Evolutionary conservation across 805 yeast genomes (phyloP).

Genomic region (Starmerella powellii): DNA sequence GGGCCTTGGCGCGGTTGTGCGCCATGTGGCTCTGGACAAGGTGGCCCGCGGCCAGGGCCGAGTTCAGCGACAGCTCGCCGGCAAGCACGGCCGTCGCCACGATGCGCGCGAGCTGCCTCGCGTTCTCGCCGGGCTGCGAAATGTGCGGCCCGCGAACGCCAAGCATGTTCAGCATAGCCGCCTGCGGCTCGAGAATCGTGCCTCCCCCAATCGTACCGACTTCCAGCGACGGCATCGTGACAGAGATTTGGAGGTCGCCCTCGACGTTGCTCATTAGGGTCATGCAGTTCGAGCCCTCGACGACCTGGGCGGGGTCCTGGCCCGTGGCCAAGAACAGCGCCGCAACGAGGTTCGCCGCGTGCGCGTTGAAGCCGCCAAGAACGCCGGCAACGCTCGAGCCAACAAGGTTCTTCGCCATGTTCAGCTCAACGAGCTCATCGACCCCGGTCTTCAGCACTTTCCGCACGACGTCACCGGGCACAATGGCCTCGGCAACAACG

Average conservation of each 20-base stretch:
- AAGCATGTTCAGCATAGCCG: conserved; percentile 84
- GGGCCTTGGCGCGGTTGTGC: conserved; percentile 62
- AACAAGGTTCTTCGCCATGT: conserved; percentile 75
- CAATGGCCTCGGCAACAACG: conserved; percentile 88
- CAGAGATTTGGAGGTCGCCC: conserved; percentile 81
- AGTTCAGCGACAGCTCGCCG: conserved; percentile 85
- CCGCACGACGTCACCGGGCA: conserved; percentile 69
- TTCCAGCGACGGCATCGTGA: conserved; percentile 98
- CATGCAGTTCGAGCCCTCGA: conserved; percentile 93
- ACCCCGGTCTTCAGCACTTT: conserved; percentile 85
- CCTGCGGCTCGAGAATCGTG: conserved; percentile 92
- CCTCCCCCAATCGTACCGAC: conserved; percentile 99
- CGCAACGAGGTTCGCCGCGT: conserved; percentile 91
- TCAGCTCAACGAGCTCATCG: conserved; percentile 80
- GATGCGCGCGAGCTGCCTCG: conserved; percentile 81
- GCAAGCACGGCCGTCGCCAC: conserved; percentile 93
- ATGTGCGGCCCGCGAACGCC: conserved; percentile 96
- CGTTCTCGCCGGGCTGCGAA: conserved; percentile 84
- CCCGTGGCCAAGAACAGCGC: conserved; percentile 93
- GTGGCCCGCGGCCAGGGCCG: conserved; percentile 98
- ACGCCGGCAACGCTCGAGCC: conserved; percentile 99
- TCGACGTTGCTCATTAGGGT: conserved; percentile 75
- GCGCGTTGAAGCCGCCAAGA: conserved; percentile 96
- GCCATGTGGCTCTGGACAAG: conserved; percentile 95
- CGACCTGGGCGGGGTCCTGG: conserved; percentile 99